A percentile compares a stretch with the other conserved stretches of the same genome.
phyloP scores from a whole-genome alignment of 805 yeast genomes.

The Spathaspora girioi region DNA sequence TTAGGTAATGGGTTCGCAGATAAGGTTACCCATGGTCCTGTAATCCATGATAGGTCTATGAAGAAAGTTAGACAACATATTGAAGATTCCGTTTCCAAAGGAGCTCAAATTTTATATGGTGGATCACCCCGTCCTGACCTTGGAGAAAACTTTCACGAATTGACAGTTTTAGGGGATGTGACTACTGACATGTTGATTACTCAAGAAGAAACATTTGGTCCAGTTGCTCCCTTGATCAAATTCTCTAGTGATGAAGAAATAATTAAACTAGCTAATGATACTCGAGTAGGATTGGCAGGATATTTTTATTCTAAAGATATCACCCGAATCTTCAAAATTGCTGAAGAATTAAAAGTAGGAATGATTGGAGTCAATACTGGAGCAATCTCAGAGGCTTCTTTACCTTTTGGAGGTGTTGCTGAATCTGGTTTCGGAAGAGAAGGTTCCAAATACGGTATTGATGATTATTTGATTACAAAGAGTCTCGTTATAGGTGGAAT shows the following conservation, averaged over 20 bases:
- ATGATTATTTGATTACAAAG: conserved; percentile 58
- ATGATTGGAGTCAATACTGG: conserved; percentile 85
- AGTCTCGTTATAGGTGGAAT: conserved; percentile 51
- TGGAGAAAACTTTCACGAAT: conserved; percentile 63
- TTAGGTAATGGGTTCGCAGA: conserved; percentile 62
- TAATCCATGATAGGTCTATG: conserved; percentile 62
- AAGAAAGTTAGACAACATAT: conserved; percentile 60
- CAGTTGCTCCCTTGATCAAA: conserved; percentile 67
- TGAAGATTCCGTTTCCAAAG: conserved; percentile 60
- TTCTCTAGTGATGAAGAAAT: conserved; percentile 67
- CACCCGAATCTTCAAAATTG: conserved; percentile 52
- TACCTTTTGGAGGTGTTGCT: conserved; percentile 62
- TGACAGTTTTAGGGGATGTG: conserved; percentile 64
- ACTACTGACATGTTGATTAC: conserved; percentile 53
- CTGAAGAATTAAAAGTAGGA: conserved; percentile 69
- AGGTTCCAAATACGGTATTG: conserved; percentile 60
- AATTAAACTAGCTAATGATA: conserved; percentile 56
- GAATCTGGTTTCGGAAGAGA: conserved; percentile 72
- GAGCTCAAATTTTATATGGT: conserved; percentile 62
- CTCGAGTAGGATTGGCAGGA: conserved; percentile 74
- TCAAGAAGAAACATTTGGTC: conserved; percentile 80
- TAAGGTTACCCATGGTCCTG: conserved; percentile 71
- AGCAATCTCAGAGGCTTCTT: conserved; percentile 57
- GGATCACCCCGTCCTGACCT: conserved; percentile 52
- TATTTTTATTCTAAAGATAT: conserved; percentile 63